Conservation (phyloP, 495 filamentous ascomycete species). For the Podospora conica region DNA sequence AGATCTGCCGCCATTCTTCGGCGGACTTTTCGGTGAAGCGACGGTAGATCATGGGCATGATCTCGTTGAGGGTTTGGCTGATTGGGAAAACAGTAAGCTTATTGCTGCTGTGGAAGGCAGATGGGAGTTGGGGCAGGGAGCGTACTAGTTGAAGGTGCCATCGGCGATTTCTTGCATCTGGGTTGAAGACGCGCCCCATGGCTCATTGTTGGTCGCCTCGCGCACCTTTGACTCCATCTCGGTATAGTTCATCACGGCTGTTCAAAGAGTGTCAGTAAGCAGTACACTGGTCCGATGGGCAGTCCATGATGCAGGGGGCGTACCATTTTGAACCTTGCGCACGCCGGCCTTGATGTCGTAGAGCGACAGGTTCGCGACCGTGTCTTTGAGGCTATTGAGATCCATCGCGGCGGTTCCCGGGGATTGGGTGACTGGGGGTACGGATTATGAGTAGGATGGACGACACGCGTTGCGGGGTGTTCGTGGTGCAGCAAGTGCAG, state of each 20-base stretch:
- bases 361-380: slow-evolving; percentile 87
- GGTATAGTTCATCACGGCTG: slow-evolving; percentile 99
- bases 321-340: slow-evolving; percentile 98
- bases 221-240: slow-evolving; percentile 99
- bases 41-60: slow-evolving; percentile 99
- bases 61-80: slow-evolving; percentile 95
- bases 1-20: slow-evolving; percentile 99
- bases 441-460: neutral
- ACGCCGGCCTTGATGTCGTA: slow-evolving; percentile 98
- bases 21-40: slow-evolving; percentile 97
- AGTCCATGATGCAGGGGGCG: slow-evolving; percentile 16
- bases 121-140: slow-evolving; percentile 12
- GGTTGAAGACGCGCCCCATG: slow-evolving; percentile 89
- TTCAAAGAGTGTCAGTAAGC: slow-evolving; percentile 8
- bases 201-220: slow-evolving; percentile 97
- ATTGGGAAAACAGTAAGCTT: neutral
- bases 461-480: neutral
- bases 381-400: slow-evolving; percentile 74
- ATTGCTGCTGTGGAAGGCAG: neutral
- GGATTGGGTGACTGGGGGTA: neutral
- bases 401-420: slow-evolving; percentile 54
- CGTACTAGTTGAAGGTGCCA: slow-evolving; percentile 96
- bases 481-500: neutral
- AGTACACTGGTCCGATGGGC: neutral
- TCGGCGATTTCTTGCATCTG: slow-evolving; percentile 94